These are phyloP conservation scores for Rhodotorula sp. DNA, from an alignment of 1,284 basidiomycete genomes.

Conservation along the genomic window DNA sequence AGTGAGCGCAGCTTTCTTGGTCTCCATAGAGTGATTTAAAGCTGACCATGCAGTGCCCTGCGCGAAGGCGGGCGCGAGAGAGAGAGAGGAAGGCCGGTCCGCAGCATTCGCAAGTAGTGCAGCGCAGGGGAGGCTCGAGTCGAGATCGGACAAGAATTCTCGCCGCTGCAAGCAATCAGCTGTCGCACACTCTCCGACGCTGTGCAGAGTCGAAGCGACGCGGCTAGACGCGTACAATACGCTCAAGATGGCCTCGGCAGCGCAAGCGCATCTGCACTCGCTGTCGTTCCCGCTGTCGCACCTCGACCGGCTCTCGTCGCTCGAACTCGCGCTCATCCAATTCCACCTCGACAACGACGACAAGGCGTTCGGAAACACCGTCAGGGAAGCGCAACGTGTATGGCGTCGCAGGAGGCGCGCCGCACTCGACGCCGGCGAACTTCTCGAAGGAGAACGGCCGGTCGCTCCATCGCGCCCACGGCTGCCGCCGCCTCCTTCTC, in stretches of 20 bases:
- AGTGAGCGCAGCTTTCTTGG: too few relatives aligned
- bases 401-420: neutral
- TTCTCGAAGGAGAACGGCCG: neutral
- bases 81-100: too few relatives aligned
- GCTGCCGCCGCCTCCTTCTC: neutral
- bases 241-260: neutral
- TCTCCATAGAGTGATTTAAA: too few relatives aligned
- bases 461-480: neutral
- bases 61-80: too few relatives aligned
- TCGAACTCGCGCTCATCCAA: constrained; percentile 5
- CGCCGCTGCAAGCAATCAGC: neutral
- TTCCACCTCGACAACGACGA: constrained; percentile 24
- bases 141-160: too few relatives aligned
- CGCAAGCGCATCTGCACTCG: constrained; percentile 5
- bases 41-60: too few relatives aligned
- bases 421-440: neutral
- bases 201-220: neutral
- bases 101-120: too few relatives aligned
- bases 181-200: neutral
- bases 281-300: constrained; percentile 6
- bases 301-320: constrained; percentile 4
- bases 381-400: neutral
- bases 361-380: neutral
- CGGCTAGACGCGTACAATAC: neutral
- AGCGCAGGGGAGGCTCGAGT: too few relatives aligned